These are phyloP conservation scores for Aureobasidium pullulans DNA, from an alignment of 2,329 filamentous ascomycete genomes.

Conservation along the genomic window DNA sequence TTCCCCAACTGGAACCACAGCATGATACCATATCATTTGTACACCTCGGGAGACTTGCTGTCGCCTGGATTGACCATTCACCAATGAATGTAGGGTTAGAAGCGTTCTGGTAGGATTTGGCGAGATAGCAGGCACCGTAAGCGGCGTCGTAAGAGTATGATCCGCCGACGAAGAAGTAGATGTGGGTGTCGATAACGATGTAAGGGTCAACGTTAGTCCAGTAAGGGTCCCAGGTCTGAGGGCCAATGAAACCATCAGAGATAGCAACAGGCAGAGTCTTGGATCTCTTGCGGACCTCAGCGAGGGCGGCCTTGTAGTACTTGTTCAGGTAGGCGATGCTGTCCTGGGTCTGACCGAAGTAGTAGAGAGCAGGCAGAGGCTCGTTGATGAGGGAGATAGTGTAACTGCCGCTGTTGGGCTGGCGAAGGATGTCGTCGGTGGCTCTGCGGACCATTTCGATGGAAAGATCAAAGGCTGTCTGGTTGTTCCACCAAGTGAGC, in stretches of 20 bases:
- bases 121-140: constrained; percentile 1
- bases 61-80: constrained; percentile 2
- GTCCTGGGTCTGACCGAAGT: background rate
- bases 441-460: background rate
- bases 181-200: constrained; percentile 12
- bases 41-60: background rate
- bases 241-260: constrained; percentile 5
- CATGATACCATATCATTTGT: too few species aligned
- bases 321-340: background rate
- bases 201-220: background rate
- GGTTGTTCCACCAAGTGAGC: constrained; percentile 10
- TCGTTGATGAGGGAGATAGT: background rate
- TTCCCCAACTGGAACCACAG: too few species aligned
- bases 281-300: background rate
- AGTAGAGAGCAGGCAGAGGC: background rate
- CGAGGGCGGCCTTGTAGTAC: background rate
- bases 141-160: background rate
- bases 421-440: background rate
- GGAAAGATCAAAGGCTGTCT: background rate
- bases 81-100: constrained; percentile 10
- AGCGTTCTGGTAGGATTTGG: background rate
- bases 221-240: constrained; percentile 11
- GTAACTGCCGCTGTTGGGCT: background rate
- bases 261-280: constrained; percentile 12
- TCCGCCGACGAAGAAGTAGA: constrained; percentile 10